A percentile compares a stretch with the other conserved stretches of the same genome.
These are phyloP conservation scores for Mycogone perniciosa DNA, from an alignment of 2,329 filamentous ascomycete genomes.

Conservation along the genomic window DNA sequence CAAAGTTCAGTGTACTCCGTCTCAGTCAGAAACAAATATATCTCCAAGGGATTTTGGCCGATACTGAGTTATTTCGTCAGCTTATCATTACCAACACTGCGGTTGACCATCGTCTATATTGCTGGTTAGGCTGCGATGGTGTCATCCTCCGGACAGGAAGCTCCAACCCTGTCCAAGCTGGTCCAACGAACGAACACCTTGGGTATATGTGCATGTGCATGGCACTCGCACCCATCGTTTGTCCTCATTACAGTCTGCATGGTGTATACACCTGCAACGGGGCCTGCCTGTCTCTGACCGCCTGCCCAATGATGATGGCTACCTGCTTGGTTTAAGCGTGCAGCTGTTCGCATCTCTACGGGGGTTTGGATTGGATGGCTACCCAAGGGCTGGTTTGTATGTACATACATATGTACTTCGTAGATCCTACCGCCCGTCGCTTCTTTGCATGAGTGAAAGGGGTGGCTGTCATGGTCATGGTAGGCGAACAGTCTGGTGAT, in stretches of 20 bases:
- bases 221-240: background rate
- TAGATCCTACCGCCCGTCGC: background rate
- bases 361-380: background rate
- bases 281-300: background rate
- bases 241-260: background rate
- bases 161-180: too few species aligned
- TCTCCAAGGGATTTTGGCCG: too few species aligned
- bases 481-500: constrained; percentile 6
- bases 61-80: background rate
- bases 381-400: background rate
- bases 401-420: too few species aligned
- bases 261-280: background rate
- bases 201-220: background rate
- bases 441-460: constrained; percentile 8
- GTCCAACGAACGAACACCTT: background rate
- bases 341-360: background rate
- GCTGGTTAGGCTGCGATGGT: background rate
- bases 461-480: constrained; percentile 1
- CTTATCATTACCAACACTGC: background rate
- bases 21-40: too few species aligned
- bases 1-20: too few species aligned
- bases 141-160: background rate
- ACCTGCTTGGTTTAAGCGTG: background rate
- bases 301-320: background rate
- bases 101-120: background rate